Evolutionary conservation across 2,329 filamentous ascomycete genomes (phyloP), one percentile per base, ranked within the genome.

Genomic region (Fusarium sp.): DNA sequence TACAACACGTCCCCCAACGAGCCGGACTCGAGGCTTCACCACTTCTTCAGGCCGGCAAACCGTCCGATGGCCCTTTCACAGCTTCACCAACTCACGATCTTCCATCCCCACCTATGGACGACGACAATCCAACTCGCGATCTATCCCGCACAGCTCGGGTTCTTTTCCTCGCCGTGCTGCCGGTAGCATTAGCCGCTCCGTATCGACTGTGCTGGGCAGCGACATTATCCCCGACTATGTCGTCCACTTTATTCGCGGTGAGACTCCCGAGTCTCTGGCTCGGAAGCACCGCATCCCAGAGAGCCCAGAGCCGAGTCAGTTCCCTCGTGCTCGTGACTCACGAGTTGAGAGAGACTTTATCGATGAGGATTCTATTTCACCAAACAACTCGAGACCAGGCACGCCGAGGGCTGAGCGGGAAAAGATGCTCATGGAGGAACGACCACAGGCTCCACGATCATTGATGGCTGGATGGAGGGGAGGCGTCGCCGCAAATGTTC

Each of bases 191-290:
- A 76, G 74, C 59, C 76, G 77, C 35, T 79, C 79, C 35, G 77
- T 80, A 27, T 80, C 79, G 20, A 80, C 75, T 62, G 72, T 80
- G 27, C 80, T 85, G 31, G 82, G 85, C 65, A 82, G 81, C 64
- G 84, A 85, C 63, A 82, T 89, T 35, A 84, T 89, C 18, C 88
- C 88, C 10, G 88, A 89, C 79, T 89, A 89, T 72, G 85, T 89
- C 45, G 82, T 88, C 70, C 86, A 88, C 78, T 89, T 87, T 76
- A 83, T 89, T 70, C 85, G 87, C 45, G 87, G 87, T 54, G 88
- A 89, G 79, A 89, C 87, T 2, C 87, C 88, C 16, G 87, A 89
- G 77, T 85, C 84, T 34, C 76, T 89, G 22, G 87, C 87, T 7
- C 80, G 81, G 65, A 85, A 86, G 73, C 84, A 84, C 38, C 76